phyloP scores from a whole-genome alignment of 768 basidiomycete species.

The Tubosaeta sp. region DNA sequence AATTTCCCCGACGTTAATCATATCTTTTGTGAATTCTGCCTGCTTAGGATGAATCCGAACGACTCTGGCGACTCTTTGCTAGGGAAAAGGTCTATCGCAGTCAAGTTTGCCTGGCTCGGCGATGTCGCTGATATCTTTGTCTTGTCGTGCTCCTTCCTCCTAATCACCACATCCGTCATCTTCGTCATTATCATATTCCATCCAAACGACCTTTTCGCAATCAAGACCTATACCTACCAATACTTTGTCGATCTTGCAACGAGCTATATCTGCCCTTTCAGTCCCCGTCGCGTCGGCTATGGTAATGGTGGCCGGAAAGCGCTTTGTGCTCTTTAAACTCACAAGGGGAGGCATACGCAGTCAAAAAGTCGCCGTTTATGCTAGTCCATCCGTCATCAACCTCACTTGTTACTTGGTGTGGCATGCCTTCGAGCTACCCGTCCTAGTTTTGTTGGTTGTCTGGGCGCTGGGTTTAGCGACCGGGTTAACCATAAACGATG shows the following conservation, averaged over 20 bases:
- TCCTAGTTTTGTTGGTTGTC: conserved; percentile 6
- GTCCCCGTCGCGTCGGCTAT: conserved; percentile 11
- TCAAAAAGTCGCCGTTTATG: conserved; percentile 10
- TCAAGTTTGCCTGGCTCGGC: not conserved
- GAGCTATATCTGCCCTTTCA: conserved; percentile 4
- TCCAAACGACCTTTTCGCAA: not conserved
- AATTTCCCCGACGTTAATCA: no score
- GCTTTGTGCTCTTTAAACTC: conserved; percentile 17
- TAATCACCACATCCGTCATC: not conserved
- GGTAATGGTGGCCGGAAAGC: conserved; percentile 12
- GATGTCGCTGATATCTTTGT: conserved; percentile 8
- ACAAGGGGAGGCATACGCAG: conserved; percentile 9
- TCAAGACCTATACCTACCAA: not conserved
- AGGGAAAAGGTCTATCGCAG: not conserved
- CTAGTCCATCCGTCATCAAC: conserved; percentile 7
- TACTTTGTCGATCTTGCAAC: not conserved
- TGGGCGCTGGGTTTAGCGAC: conserved; percentile 14
- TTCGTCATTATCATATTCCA: not conserved
- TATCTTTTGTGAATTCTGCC: no score
- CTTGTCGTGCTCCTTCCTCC: conserved; percentile 5
- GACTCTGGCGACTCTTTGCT: not conserved
- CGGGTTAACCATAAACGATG: conserved; percentile 8
- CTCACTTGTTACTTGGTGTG: conserved; percentile 4
- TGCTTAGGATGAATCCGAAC: not conserved
- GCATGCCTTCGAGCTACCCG: conserved; percentile 6